Evolutionary conservation across 2,329 filamentous ascomycete genomes (phyloP), one percentile per base, ranked within the genome.

Genomic region (Calonectria fujianensis): DNA sequence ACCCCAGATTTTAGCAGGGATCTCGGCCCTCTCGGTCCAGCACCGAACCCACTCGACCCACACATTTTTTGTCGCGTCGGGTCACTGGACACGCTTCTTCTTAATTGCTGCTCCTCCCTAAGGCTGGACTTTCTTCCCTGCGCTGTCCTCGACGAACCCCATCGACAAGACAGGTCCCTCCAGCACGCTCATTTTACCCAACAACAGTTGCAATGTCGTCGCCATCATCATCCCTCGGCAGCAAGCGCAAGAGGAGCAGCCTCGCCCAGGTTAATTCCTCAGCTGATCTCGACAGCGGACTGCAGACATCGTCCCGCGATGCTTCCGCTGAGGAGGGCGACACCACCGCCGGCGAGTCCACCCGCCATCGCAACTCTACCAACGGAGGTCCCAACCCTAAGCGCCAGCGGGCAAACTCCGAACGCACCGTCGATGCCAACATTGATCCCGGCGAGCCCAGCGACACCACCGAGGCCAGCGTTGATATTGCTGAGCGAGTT

Each of bases 321-420:
- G 94, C 94, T 75, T 96, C 95, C 20, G 94, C 90, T 77, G 95
- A 98, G 86, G 95, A 96, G 83, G 93, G 91, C 81, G 93, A 94
- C 81, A 94, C 95, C 78, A 93, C 93, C 20, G 91, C 94, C 68
- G 90, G 90, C 75, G 90, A 93, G 83, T 89, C 89, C 54, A 86
- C 85, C 69, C 87, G 88, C 75, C 90, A 91, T 90, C 73, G 91
- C 83, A 93, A 93, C 84, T 85, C 88, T 52, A 87, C 88, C 76
- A 84, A 83, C 72, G 84, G 85, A 78, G 87, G 87, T 75, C 89
- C 91, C 81, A 93, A 93, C 54, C 91, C 95, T 75, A 98, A 98
- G 89, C 93, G 96, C 77, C 92, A 94, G 80, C 93, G 96, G 78
- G 92, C 93, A 83, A 94, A 93, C 85, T 88, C 89, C 52, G 87